These are phyloP conservation scores for Diplodia scrobiculata DNA, from an alignment of 2,329 filamentous ascomycete species.

Conservation along the genomic window DNA sequence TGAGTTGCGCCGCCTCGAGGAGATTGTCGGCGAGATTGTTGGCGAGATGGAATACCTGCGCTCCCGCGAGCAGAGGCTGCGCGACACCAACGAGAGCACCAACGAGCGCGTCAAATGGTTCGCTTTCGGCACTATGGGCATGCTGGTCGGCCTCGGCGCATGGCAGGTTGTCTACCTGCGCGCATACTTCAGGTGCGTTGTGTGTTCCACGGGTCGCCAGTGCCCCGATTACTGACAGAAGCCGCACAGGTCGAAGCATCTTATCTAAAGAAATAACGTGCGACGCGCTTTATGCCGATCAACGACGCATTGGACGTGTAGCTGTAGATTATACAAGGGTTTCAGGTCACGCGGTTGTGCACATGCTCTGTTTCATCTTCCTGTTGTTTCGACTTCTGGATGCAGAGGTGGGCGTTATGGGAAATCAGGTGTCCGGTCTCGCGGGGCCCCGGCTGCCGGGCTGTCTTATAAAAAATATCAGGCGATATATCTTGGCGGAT, in stretches of 20 bases:
- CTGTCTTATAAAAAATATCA: constrained; percentile 25
- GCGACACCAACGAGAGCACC: constrained; percentile 99
- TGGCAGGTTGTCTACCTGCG: constrained; percentile 99
- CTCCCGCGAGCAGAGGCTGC: constrained; percentile 84
- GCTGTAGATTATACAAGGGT: constrained; percentile 27
- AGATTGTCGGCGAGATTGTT: constrained; percentile 85
- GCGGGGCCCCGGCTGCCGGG: background rate
- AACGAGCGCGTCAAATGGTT: constrained; percentile 99
- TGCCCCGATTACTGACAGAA: background rate
- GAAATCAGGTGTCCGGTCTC: background rate
- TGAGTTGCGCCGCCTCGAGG: constrained; percentile 88
- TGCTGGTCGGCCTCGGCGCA: constrained; percentile 82
- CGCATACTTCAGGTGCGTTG: constrained; percentile 84
- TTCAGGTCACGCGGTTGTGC: constrained; percentile 19
- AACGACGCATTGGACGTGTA: constrained; percentile 27
- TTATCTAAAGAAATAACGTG: constrained; percentile 45
- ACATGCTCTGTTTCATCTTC: constrained; percentile 20
- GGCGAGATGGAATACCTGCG: constrained; percentile 96
- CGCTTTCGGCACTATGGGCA: constrained; percentile 86
- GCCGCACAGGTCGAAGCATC: constrained; percentile 51
- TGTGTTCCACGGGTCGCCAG: no score
- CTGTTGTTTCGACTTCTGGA: constrained; percentile 13
- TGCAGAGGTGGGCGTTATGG: constrained; percentile 12
- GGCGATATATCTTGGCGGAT: constrained; percentile 14
- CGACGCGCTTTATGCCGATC: constrained; percentile 21